These are phyloP conservation scores for Ettlia oleoabundans DNA, from an alignment of 139 green algal genomes.

Conservation along the genomic window DNA sequence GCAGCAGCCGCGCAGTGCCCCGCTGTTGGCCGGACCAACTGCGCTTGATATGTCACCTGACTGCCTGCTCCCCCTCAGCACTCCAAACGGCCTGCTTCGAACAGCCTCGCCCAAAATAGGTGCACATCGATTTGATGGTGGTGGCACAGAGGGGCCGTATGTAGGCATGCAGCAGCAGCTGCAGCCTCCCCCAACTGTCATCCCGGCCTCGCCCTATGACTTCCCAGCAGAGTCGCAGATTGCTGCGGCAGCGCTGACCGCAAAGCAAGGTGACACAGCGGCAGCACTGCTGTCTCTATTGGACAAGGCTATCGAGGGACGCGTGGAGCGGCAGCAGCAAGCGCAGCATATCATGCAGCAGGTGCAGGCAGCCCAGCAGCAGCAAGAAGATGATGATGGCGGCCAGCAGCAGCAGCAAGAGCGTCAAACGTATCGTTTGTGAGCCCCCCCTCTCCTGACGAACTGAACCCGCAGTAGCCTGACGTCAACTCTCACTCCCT, in stretches of 20 bases:
- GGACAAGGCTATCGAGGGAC: conserved; percentile 37
- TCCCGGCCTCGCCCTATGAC: conserved; percentile 6
- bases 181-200: neutral
- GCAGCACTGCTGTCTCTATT: conserved; percentile 34
- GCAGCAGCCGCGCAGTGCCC: neutral
- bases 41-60: neutral
- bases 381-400: neutral
- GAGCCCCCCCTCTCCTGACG: too few species aligned
- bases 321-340: conserved; percentile 59
- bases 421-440: too few species aligned
- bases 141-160: neutral
- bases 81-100: neutral
- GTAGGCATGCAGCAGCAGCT: neutral
- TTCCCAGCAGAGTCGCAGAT: conserved; percentile 44
- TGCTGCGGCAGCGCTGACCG: conserved; percentile 35
- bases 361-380: neutral
- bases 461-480: too few species aligned
- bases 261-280: conserved; percentile 35
- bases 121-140: neutral
- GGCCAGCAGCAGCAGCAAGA: too few species aligned
- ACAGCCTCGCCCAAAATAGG: conserved; percentile 19
- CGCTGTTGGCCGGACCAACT: neutral
- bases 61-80: conserved; percentile 7
- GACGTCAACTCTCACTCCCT: too few species aligned
- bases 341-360: conserved; percentile 37